These are phyloP conservation scores for Pulveroboletus sp. DNA, from an alignment of 768 basidiomycete genomes.

Conservation along the genomic window DNA sequence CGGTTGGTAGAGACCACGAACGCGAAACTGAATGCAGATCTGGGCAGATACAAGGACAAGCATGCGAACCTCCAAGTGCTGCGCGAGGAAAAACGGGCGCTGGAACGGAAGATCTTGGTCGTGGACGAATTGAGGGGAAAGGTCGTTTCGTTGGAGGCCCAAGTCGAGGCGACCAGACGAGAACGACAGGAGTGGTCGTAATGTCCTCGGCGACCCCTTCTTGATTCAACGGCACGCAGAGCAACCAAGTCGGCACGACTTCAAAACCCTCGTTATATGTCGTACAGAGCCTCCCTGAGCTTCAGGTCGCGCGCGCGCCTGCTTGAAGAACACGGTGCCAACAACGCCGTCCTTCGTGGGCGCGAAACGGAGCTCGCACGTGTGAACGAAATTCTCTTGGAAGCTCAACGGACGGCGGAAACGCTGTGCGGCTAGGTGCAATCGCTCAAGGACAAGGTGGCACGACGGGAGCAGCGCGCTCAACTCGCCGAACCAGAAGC, in stretches of 20 bases:
- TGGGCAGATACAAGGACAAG: slow-evolving; percentile 49
- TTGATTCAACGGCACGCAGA: slow-evolving; percentile 26
- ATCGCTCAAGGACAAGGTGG: slow-evolving; percentile 36
- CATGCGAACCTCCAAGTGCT: slow-evolving; percentile 65
- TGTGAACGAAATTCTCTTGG: slow-evolving; percentile 34
- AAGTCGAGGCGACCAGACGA: slow-evolving; percentile 54
- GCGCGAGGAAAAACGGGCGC: slow-evolving; percentile 64
- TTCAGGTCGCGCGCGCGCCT: slow-evolving; percentile 62
- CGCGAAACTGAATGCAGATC: slow-evolving; percentile 49
- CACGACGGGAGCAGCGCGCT: slow-evolving; percentile 36
- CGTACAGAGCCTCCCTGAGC: slow-evolving; percentile 53
- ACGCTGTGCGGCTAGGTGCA: slow-evolving; percentile 36
- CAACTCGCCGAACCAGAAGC: slow-evolving; percentile 54
- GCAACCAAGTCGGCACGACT: slow-evolving; percentile 34
- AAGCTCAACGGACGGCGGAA: slow-evolving; percentile 33
- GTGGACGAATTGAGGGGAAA: slow-evolving; percentile 54
- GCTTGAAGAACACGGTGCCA: slow-evolving; percentile 64
- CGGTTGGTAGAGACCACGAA: slow-evolving; percentile 59
- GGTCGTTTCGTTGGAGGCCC: slow-evolving; percentile 56
- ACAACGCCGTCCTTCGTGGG: slow-evolving; percentile 46
- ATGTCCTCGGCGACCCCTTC: background rate
- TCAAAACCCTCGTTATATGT: slow-evolving; percentile 45
- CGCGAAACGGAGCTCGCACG: slow-evolving; percentile 51
- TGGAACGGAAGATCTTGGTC: slow-evolving; percentile 50
- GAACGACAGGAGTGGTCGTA: slow-evolving; percentile 52